These are phyloP conservation scores for Aspergillus arachidicola DNA, from an alignment of 2,329 filamentous ascomycete genomes.

Conservation along the genomic window DNA sequence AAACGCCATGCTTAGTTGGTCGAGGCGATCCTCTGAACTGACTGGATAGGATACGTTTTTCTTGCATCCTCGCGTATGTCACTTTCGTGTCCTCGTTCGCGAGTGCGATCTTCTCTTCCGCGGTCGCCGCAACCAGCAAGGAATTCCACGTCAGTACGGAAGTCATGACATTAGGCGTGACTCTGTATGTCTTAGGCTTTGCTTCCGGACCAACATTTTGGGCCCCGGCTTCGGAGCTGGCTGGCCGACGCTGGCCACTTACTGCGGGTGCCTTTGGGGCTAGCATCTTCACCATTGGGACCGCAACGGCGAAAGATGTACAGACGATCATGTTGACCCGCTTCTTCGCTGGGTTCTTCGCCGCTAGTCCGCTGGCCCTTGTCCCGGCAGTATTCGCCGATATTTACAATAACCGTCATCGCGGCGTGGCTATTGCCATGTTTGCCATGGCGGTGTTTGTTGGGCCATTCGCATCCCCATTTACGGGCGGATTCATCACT, in stretches of 20 bases:
- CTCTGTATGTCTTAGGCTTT: conserved; percentile 55
- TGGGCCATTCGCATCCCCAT: conserved; percentile 52
- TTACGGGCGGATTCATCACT: conserved; percentile 54
- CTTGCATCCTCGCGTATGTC: conserved; percentile 40
- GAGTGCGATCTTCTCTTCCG: conserved; percentile 68
- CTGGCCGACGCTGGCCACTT: conserved; percentile 57
- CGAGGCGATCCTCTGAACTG: neutral
- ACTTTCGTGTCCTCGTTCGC: conserved; percentile 56
- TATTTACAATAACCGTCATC: conserved; percentile 51
- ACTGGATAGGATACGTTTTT: conserved; percentile 15
- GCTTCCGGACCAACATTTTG: conserved; percentile 63
- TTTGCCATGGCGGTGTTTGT: conserved; percentile 54
- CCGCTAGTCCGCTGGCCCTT: conserved; percentile 45
- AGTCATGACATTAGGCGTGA: conserved; percentile 49
- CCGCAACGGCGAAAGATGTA: conserved; percentile 45
- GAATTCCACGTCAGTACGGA: conserved; percentile 50
- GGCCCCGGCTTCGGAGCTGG: conserved; percentile 64
- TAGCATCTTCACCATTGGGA: conserved; percentile 49
- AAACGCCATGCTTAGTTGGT: no score
- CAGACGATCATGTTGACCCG: conserved; percentile 47
- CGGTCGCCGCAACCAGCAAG: conserved; percentile 56
- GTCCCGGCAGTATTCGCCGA: conserved; percentile 49
- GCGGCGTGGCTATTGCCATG: conserved; percentile 48
- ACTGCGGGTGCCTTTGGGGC: conserved; percentile 45
- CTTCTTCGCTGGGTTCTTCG: conserved; percentile 52